Evolutionary conservation across 2,329 filamentous ascomycete species (phyloP).

Genomic region (Alternaria gaisen): DNA sequence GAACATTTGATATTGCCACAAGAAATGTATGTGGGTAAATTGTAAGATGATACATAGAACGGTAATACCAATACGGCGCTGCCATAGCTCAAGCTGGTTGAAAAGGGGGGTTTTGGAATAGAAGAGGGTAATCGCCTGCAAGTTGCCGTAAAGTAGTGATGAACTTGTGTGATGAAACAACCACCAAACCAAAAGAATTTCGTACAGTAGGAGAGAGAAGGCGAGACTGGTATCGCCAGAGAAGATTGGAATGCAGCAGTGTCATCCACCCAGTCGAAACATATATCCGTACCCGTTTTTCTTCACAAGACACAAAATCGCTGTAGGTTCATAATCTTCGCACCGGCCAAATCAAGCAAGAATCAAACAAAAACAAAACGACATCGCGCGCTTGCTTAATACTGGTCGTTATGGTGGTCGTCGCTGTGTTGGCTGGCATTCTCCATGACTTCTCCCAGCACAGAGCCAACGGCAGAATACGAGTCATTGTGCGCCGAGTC

Average conservation of each 20-base stretch:
- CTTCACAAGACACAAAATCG: constrained; percentile 6
- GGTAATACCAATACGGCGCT: constrained; percentile 40
- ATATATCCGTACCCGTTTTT: constrained; percentile 18
- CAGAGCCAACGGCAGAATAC: constrained; percentile 47
- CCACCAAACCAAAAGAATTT: constrained; percentile 27
- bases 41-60: constrained; percentile 45
- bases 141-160: constrained; percentile 8
- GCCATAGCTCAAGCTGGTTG: constrained; percentile 1
- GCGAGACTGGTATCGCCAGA: constrained; percentile 21
- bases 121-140: constrained; percentile 12
- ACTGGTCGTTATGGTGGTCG: constrained; percentile 38
- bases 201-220: constrained; percentile 16
- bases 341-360: constrained; percentile 16
- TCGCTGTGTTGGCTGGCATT: constrained; percentile 46
- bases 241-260: constrained; percentile 8
- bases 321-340: background rate
- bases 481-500: constrained; percentile 46
- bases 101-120: background rate
- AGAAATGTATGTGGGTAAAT: constrained; percentile 9
- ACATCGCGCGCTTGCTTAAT: constrained; percentile 15
- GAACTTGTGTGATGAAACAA: constrained; percentile 29
- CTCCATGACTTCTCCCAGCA: constrained; percentile 50
- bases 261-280: constrained; percentile 20
- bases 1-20: constrained; percentile 1
- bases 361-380: constrained; percentile 7